Evolutionary conservation across 1,284 basidiomycete genomes (phyloP).

Genomic region (Taiwanofungus camphoratus): DNA sequence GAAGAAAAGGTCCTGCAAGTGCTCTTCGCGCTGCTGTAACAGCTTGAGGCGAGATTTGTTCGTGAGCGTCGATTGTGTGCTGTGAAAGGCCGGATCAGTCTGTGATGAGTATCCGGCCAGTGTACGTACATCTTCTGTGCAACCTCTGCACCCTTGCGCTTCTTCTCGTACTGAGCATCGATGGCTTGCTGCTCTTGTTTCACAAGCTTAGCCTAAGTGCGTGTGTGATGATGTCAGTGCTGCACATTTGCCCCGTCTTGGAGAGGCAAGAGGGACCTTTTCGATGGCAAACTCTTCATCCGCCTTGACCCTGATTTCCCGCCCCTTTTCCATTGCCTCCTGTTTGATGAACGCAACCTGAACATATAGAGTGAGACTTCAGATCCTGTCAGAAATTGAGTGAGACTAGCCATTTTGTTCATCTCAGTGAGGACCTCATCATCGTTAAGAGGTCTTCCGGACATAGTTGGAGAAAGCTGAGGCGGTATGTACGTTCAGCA

Average conservation of each 20-base stretch:
- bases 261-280: conserved; percentile 65
- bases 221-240: not conserved
- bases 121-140: conserved; percentile 89
- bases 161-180: conserved; percentile 91
- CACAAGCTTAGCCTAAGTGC: conserved; percentile 82
- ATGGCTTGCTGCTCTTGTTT: conserved; percentile 91
- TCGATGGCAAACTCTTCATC: conserved; percentile 98
- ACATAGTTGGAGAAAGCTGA: not conserved
- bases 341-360: conserved; percentile 96
- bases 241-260: not conserved
- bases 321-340: conserved; percentile 91
- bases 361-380: conserved; percentile 7
- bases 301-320: conserved; percentile 95
- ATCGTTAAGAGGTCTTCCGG: conserved; percentile 74
- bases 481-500: too few species aligned
- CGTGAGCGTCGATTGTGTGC: conserved; percentile 92
- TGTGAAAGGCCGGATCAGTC: conserved; percentile 30
- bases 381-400: conserved; percentile 2
- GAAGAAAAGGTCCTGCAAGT: conserved; percentile 86
- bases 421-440: conserved; percentile 96
- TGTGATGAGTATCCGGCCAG: conserved; percentile 2
- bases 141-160: conserved; percentile 86
- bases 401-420: conserved; percentile 89
- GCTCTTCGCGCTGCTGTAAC: conserved; percentile 89
- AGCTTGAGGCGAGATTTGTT: conserved; percentile 94